These are phyloP conservation scores for Clonostachys byssicola DNA, from an alignment of 2,329 filamentous ascomycete species.

Conservation along the genomic window DNA sequence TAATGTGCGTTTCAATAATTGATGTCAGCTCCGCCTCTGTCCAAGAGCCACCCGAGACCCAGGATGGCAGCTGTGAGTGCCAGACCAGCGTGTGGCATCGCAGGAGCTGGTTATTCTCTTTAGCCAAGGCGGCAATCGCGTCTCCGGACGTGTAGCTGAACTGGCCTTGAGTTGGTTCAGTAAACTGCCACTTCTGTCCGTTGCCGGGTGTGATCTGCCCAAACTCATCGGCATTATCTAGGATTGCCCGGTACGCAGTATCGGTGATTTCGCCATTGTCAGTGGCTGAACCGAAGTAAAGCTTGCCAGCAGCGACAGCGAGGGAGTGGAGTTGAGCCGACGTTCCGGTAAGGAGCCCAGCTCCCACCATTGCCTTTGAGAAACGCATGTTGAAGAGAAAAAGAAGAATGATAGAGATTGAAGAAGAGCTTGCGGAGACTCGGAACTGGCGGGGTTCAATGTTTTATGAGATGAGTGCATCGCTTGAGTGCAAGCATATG, in stretches of 20 bases:
- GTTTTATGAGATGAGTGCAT: no score
- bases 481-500: no score
- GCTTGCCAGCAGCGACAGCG: conserved; percentile 48
- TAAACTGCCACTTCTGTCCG: conserved; percentile 59
- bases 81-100: conserved; percentile 58
- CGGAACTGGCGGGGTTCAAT: no score
- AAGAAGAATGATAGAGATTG: no score
- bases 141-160: conserved; percentile 59
- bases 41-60: conserved; percentile 35
- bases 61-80: conserved; percentile 29
- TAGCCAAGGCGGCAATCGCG: conserved; percentile 40
- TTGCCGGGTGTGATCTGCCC: conserved; percentile 63
- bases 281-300: conserved; percentile 63
- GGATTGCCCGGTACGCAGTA: conserved; percentile 47
- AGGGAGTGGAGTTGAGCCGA: conserved; percentile 41
- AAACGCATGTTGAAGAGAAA: no score
- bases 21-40: conserved; percentile 51
- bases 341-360: background rate
- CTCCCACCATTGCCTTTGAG: no score
- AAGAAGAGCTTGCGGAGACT: no score
- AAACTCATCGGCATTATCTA: conserved; percentile 53
- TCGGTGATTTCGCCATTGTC: conserved; percentile 54
- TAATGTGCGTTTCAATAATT: conserved; percentile 52
- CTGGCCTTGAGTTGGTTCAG: conserved; percentile 48
- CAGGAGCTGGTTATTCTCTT: conserved; percentile 43